Base-by-base conservation (phyloP, 371 early-diverging fungal genomes). In the Chytridiales sp. region DNA sequence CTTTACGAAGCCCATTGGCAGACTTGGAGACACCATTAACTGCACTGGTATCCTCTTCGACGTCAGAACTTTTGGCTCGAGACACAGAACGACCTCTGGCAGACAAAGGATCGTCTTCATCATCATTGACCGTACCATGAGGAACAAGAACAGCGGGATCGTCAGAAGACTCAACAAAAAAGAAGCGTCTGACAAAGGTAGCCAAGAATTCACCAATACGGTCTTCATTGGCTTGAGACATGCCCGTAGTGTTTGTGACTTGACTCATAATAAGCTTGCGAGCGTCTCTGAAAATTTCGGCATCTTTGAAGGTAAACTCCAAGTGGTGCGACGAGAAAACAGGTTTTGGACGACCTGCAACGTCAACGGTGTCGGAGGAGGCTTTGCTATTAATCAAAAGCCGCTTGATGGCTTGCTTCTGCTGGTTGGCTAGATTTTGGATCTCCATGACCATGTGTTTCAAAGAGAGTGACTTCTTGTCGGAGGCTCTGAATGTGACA, bases 401-500 rank as follows among this genome's bases (percentile, higher is more conserved):
- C 21, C 11, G 21, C 21, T 31, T 24, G n/a, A n/a, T n/a, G n/a
- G n/a, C n/a, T 31, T 69, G 73, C 60, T 83, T 79, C 61, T 84
- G 77, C 26, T 71, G 77, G 26, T 84, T 80, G 19, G 82, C 79
- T 11, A 92, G 63, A 0, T 84, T 78, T 61, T 98, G 96, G 51
- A 94, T 93, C 65, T 95, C 94, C 30, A 80, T 58, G 0, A 89
- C 73, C 31, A 98, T 83, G 1, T 85, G 74, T 73, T 94, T 95
- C 34, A 83, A 66, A 8, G 86, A 78, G 59, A 94, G 80, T 39
- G 78, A 80, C 47, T 90, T 91, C 55, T 89, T 86, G 69, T 99
- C 99, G 19, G 81, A 79, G 5, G 81, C 75, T 70, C 94, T 95
- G 76, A 95, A 94, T 0, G 83, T 83, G 46, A 88, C 78, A 3